Evolutionary conservation across 2,329 filamentous ascomycete genomes (phyloP).

Genomic region (Rhynchosporium secalis): DNA sequence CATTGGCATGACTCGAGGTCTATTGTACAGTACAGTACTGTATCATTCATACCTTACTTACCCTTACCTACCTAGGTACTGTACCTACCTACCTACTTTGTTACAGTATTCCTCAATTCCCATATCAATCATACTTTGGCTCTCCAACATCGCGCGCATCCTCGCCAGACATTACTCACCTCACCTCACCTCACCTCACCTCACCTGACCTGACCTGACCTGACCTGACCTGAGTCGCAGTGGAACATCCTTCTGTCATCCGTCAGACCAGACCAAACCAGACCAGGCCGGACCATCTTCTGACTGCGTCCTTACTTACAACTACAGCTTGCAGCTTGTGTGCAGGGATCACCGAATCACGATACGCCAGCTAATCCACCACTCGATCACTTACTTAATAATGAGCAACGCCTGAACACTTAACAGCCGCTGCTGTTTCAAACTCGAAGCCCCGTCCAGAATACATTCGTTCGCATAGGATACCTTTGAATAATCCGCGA

Average conservation of each 20-base stretch:
- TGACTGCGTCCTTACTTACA: not conserved
- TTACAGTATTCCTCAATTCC: too few relatives aligned
- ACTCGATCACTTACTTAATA: constrained; percentile 19
- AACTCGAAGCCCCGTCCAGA: not conserved
- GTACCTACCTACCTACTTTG: too few relatives aligned
- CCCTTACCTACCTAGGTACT: too few relatives aligned
- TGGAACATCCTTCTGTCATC: constrained; percentile 10
- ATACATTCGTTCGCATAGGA: not conserved
- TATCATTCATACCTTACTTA: too few relatives aligned
- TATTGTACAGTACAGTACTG: too few relatives aligned
- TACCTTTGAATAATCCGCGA: not conserved
- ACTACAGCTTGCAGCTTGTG: not conserved
- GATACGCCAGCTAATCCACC: constrained; percentile 19
- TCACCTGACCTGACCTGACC: too few relatives aligned
- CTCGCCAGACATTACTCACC: too few relatives aligned
- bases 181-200: too few relatives aligned
- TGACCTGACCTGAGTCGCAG: not conserved
- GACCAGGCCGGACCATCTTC: not conserved
- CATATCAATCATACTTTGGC: too few relatives aligned
- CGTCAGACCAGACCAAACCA: not conserved
- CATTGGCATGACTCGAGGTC: too few relatives aligned
- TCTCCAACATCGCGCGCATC: too few relatives aligned
- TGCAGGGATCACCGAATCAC: constrained; percentile 19
- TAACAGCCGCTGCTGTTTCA: constrained; percentile 9
- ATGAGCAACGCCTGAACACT: constrained; percentile 16